Conservation (phyloP, 176 grass and related monocot genomes). For the Avena insularis region DNA sequence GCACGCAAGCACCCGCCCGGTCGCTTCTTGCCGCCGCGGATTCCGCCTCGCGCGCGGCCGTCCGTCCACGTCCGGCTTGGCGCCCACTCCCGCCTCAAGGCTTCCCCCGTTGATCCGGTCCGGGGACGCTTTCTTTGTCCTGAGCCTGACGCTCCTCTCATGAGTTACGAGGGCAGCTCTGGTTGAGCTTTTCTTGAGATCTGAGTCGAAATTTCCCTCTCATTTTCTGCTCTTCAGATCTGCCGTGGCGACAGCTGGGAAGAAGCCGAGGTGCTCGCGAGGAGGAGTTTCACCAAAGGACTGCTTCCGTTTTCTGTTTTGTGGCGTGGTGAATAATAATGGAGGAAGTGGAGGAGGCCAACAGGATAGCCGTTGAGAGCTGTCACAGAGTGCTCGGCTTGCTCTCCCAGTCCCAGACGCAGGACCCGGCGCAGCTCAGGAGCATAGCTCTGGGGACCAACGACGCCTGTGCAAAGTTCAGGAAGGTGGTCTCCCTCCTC, state of each 20-base stretch:
- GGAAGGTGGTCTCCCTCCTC: constrained; percentile 73
- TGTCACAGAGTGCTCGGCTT: constrained; percentile 76
- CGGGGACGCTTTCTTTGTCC: constrained; percentile 22
- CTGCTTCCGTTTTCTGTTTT: neutral
- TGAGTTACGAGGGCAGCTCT: neutral
- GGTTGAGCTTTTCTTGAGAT: constrained; percentile 37
- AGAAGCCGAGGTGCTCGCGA: neutral
- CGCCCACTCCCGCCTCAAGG: constrained; percentile 29
- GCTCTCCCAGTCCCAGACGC: constrained; percentile 40
- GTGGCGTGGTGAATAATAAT: constrained; percentile 31
- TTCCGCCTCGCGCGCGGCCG: neutral
- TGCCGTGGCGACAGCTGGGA: neutral
- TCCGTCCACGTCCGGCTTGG: constrained; percentile 39
- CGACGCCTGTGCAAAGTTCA: constrained; percentile 74
- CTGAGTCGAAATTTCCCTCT: constrained; percentile 28
- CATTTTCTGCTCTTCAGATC: constrained; percentile 48
- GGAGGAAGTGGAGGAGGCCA: constrained; percentile 84
- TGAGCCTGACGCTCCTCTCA: neutral
- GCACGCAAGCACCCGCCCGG: constrained; percentile 45
- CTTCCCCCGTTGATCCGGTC: constrained; percentile 33
- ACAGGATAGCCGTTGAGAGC: constrained; percentile 71
- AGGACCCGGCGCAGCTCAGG: constrained; percentile 54
- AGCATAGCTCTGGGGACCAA: constrained; percentile 58
- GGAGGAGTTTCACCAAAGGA: neutral
- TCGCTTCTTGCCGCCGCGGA: constrained; percentile 26